Evolutionary conservation across 768 basidiomycete genomes (phyloP).

Genomic region (Ramaria rubella): DNA sequence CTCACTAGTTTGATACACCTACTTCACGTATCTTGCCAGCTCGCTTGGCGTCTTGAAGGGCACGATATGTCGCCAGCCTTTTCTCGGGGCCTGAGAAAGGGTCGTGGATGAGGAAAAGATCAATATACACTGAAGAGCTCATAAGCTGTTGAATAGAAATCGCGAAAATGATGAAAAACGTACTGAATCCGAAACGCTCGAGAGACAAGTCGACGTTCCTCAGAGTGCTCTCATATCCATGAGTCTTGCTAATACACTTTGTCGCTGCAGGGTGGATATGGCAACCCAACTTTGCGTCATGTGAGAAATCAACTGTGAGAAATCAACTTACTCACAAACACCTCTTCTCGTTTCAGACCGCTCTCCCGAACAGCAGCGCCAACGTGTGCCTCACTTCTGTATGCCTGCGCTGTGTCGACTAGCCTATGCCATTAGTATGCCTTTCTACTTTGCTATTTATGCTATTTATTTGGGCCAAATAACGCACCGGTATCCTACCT

Average conservation of each 20-base stretch:
- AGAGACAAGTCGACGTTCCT: slow-evolving; percentile 18
- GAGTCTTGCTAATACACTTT: slow-evolving; percentile 18
- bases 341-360: slow-evolving; percentile 28
- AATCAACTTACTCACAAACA: slow-evolving; percentile 30
- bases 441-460: background rate
- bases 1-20: slow-evolving; percentile 22
- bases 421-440: too few relatives aligned
- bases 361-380: slow-evolving; percentile 31
- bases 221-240: slow-evolving; percentile 15
- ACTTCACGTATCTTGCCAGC: slow-evolving; percentile 18
- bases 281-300: background rate
- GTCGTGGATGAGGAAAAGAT: slow-evolving; percentile 28
- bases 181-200: slow-evolving; percentile 15
- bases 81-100: slow-evolving; percentile 20
- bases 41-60: slow-evolving; percentile 15
- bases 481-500: slow-evolving; percentile 11
- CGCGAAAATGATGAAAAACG: background rate
- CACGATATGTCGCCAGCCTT: slow-evolving; percentile 23
- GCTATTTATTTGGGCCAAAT: too few relatives aligned
- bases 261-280: too few relatives aligned
- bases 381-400: slow-evolving; percentile 33
- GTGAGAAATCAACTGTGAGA: background rate
- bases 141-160: background rate
- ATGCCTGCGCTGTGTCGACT: slow-evolving; percentile 25
- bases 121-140: slow-evolving; percentile 19